These are phyloP conservation scores for Metschnikowia anglica DNA, from an alignment of 805 yeast genomes.

Conservation along the genomic window DNA sequence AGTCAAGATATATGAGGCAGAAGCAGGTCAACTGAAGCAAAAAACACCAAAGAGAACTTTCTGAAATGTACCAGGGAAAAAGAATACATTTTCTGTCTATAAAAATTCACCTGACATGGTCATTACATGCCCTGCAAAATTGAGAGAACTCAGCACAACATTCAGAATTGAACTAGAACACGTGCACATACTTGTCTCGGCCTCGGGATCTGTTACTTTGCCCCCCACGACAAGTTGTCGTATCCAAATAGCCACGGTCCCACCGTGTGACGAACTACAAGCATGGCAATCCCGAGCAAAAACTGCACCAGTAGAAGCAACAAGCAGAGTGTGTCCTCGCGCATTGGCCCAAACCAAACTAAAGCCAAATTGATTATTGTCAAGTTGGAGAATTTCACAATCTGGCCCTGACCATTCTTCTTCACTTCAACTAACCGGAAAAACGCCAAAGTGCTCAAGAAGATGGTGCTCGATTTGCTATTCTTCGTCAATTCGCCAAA, in stretches of 20 bases:
- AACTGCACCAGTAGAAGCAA: slow-evolving; percentile 64
- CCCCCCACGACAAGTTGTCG: slow-evolving; percentile 63
- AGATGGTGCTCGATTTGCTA: slow-evolving; percentile 19
- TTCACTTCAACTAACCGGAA: slow-evolving; percentile 47
- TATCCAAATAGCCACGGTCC: slow-evolving; percentile 87
- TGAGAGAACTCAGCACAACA: no score
- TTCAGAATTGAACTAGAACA: no score
- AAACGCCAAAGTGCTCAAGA: slow-evolving; percentile 48
- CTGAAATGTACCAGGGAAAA: no score
- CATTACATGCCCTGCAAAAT: no score
- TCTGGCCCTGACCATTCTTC: slow-evolving; percentile 22
- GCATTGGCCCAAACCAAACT: slow-evolving; percentile 86
- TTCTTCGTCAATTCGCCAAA: slow-evolving; percentile 36
- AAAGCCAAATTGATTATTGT: slow-evolving; percentile 81
- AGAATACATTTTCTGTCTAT: no score
- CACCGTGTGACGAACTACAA: slow-evolving; percentile 73
- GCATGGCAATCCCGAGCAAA: slow-evolving; percentile 60
- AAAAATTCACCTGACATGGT: no score
- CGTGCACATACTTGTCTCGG: no score
- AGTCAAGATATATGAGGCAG: no score
- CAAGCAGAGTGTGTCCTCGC: slow-evolving; percentile 75
- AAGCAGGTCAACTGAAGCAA: no score
- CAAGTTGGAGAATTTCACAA: slow-evolving; percentile 66
- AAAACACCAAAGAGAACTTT: no score
- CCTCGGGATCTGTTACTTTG: no score